Percentiles rank a stretch among this genome's conserved stretches.
Conservation (phyloP, 345 rosid genomes). For the Carallia brachiata region DNA sequence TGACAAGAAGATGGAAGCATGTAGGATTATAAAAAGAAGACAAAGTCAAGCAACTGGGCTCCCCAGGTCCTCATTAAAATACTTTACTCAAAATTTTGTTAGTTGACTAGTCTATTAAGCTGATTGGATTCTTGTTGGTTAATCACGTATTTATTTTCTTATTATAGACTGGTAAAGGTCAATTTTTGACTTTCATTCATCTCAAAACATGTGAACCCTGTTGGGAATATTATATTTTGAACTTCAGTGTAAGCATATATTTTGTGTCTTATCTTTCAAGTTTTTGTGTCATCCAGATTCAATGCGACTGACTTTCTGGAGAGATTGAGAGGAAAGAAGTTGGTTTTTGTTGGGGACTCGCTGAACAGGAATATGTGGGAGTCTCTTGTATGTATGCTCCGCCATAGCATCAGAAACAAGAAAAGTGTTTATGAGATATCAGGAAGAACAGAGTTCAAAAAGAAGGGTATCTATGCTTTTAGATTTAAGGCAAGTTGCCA, state of each 20-base stretch:
- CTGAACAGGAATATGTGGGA: slow-evolving; percentile 94
- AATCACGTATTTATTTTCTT: background rate
- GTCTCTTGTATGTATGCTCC: slow-evolving; percentile 83
- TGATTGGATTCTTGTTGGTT: background rate
- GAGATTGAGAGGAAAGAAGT: slow-evolving; percentile 72
- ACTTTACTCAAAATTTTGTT: no score
- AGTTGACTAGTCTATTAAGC: background rate
- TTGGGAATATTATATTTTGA: background rate
- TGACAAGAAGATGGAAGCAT: background rate
- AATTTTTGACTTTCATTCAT: slow-evolving; percentile 1
- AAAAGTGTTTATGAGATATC: slow-evolving; percentile 70
- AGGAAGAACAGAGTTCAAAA: slow-evolving; percentile 71
- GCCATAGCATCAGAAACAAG: slow-evolving; percentile 57
- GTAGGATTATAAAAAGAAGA: background rate
- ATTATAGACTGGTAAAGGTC: background rate
- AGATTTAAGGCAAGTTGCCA: slow-evolving; percentile 63
- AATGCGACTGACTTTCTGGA: slow-evolving; percentile 82
- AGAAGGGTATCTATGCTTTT: slow-evolving; percentile 80
- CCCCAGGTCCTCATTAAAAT: no score
- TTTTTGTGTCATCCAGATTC: slow-evolving; percentile 39
- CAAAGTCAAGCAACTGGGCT: no score
- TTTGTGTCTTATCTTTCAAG: background rate
- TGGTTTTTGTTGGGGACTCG: slow-evolving; percentile 87
- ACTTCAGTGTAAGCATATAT: background rate
- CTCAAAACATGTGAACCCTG: background rate